Conservation (phyloP, 2,329 filamentous ascomycete species). For the Fusarium sororula region DNA sequence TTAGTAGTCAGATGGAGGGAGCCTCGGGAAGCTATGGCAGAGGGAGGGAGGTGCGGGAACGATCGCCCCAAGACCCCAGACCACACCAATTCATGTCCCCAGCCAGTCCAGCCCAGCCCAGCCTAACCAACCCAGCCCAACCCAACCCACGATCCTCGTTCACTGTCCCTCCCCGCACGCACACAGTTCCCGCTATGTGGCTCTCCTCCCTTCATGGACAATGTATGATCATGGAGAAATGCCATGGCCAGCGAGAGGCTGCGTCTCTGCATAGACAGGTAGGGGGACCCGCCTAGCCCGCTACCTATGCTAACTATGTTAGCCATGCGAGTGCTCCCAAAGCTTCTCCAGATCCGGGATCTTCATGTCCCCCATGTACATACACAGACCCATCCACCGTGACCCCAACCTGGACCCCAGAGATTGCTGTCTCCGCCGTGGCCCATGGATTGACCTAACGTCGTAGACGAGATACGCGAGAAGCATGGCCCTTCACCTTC, state of each 20-base stretch:
- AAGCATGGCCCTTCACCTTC: conserved; percentile 31
- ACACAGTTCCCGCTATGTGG: conserved; percentile 37
- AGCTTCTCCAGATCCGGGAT: conserved; percentile 26
- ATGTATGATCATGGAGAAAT: conserved; percentile 28
- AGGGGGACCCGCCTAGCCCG: background rate
- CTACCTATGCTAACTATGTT: conserved; percentile 23
- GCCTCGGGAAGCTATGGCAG: background rate
- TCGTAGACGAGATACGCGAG: conserved; percentile 40
- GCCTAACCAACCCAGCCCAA: conserved; percentile 5
- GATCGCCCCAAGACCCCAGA: conserved; percentile 46
- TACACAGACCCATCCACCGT: conserved; percentile 32
- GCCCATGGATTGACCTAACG: conserved; percentile 28
- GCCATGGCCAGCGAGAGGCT: conserved; percentile 14
- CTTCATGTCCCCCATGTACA: conserved; percentile 26
- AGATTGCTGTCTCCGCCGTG: conserved; percentile 25
- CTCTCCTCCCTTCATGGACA: conserved; percentile 18
- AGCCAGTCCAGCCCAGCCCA: conserved; percentile 2
- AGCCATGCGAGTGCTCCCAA: conserved; percentile 24
- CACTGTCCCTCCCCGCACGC: conserved; percentile 24
- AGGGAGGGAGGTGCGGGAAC: conserved; percentile 46
- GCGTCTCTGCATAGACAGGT: conserved; percentile 15
- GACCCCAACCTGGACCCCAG: conserved; percentile 29
- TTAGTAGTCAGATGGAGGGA: background rate
- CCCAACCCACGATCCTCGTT: conserved; percentile 25
- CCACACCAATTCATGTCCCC: conserved; percentile 35